These are phyloP conservation scores for Carex sylvatica DNA, from an alignment of 202 grass and related monocot species.

Conservation along the genomic window DNA sequence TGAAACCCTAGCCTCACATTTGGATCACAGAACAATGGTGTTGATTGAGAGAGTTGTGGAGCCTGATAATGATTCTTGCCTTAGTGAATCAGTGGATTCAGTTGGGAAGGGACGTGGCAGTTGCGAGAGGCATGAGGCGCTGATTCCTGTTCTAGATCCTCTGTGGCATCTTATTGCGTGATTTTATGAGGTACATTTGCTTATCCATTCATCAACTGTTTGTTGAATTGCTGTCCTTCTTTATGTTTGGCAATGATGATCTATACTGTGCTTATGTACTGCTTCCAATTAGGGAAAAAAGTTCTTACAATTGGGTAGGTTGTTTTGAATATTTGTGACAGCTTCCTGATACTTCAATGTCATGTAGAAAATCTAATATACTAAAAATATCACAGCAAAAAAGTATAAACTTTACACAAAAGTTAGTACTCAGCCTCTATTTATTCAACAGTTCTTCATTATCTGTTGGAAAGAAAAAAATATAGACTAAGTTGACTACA, in stretches of 20 bases:
- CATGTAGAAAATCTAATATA: background rate
- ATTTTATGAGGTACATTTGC: conserved; percentile 12
- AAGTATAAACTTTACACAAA: background rate
- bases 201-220: background rate
- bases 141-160: background rate
- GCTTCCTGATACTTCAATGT: background rate
- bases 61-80: background rate
- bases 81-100: background rate
- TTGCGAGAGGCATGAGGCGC: background rate
- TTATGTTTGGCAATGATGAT: background rate
- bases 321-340: too few relatives aligned
- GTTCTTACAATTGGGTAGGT: background rate
- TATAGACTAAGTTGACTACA: too few relatives aligned
- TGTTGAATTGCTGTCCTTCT: background rate
- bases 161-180: background rate
- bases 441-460: background rate
- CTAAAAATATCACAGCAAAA: background rate
- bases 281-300: background rate
- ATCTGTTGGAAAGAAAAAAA: too few relatives aligned
- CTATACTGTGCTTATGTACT: background rate
- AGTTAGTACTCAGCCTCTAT: background rate
- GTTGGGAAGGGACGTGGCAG: background rate
- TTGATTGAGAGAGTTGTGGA: background rate
- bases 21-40: background rate
- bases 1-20: background rate